phyloP scores from a whole-genome alignment of 2,329 filamentous ascomycete species.

The Alternaria hordeiaustralica region DNA sequence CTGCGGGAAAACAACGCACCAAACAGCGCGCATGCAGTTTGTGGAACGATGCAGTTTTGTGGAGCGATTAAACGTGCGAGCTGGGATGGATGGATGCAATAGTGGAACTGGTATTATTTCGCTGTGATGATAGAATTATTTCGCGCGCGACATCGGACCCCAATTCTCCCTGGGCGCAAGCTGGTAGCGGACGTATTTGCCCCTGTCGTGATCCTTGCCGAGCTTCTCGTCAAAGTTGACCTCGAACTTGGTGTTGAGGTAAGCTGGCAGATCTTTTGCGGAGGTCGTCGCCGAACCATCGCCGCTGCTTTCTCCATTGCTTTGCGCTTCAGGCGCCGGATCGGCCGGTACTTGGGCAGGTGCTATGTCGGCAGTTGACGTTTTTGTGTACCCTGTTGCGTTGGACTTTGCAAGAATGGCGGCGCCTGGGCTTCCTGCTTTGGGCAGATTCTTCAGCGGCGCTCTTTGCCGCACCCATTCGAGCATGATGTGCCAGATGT shows the following conservation, averaged over 20 bases:
- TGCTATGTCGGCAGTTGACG: not conserved
- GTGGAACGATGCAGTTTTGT: not conserved
- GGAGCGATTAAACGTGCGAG: not conserved
- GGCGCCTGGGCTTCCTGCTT: constrained; percentile 73
- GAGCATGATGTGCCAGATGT: constrained; percentile 91
- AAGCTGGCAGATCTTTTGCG: constrained; percentile 24
- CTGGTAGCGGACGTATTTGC: constrained; percentile 84
- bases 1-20: not conserved
- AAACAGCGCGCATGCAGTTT: not conserved
- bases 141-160: constrained; percentile 75
- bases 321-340: constrained; percentile 8
- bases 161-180: constrained; percentile 89
- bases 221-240: constrained; percentile 82
- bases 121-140: constrained; percentile 31
- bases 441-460: constrained; percentile 77
- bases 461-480: constrained; percentile 86
- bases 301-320: constrained; percentile 4
- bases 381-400: constrained; percentile 22
- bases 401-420: constrained; percentile 57
- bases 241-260: constrained; percentile 53
- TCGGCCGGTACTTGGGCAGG: constrained; percentile 4
- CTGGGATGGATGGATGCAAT: not conserved
- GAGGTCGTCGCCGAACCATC: not conserved
- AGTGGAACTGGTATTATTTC: not conserved
- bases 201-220: constrained; percentile 70